phyloP scores from a whole-genome alignment of 1,284 basidiomycete species.

The Ganoderma resinaceum region DNA sequence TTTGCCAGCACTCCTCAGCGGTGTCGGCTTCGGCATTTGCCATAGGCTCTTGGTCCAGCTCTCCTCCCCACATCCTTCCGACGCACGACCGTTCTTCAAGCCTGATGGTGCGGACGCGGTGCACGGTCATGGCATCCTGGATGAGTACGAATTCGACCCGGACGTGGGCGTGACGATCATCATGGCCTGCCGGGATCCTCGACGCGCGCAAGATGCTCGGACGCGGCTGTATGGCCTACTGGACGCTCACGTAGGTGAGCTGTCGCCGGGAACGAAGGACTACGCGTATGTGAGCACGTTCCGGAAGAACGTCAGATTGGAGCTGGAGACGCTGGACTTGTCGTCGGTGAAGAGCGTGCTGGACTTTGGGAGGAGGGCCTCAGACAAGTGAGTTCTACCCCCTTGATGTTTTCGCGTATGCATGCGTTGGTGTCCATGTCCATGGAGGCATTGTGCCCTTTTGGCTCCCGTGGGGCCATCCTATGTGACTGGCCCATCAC shows the following conservation, averaged over 20 bases:
- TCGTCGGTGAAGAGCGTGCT: slow-evolving; percentile 69
- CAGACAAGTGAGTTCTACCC: slow-evolving; percentile 53
- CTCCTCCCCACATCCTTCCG: slow-evolving; percentile 54
- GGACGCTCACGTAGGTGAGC: slow-evolving; percentile 56
- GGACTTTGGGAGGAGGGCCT: slow-evolving; percentile 65
- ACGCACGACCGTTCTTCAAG: slow-evolving; percentile 53
- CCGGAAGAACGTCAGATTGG: slow-evolving; percentile 65
- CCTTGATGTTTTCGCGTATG: neutral
- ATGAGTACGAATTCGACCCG: slow-evolving; percentile 14
- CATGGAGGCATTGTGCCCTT: neutral
- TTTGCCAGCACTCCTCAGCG: slow-evolving; percentile 52
- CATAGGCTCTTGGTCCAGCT: slow-evolving; percentile 81
- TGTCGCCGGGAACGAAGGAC: slow-evolving; percentile 45
- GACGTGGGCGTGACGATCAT: slow-evolving; percentile 73
- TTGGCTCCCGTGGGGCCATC: too few species aligned
- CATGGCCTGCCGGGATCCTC: slow-evolving; percentile 79
- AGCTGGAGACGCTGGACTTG: slow-evolving; percentile 72
- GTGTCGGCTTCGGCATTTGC: slow-evolving; percentile 87
- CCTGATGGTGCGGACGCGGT: slow-evolving; percentile 17
- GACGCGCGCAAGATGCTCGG: slow-evolving; percentile 70
- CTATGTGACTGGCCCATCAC: too few species aligned
- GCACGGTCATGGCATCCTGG: slow-evolving; percentile 8
- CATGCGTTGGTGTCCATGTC: neutral
- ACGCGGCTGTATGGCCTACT: slow-evolving; percentile 58
- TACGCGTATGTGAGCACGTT: slow-evolving; percentile 64